Evolutionary conservation across 371 early-diverging fungal genomes (phyloP).

Genomic region (Globomyces sp.): DNA sequence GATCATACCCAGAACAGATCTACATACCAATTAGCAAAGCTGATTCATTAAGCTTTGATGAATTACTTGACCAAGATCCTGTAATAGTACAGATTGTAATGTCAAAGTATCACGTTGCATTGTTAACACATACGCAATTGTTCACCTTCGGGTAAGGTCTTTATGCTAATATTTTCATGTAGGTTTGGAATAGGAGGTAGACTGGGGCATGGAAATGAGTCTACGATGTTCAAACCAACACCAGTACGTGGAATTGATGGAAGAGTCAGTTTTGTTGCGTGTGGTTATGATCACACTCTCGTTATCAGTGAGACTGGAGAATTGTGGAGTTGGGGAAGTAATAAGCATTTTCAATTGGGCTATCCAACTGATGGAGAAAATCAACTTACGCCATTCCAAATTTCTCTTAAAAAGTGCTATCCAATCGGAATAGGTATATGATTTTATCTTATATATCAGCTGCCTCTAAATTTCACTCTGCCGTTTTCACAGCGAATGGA

Average conservation of each 20-base stretch:
- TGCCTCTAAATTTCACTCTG: constrained; percentile 70
- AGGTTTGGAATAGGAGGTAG: constrained; percentile 69
- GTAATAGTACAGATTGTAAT: constrained; percentile 48
- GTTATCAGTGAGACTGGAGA: constrained; percentile 52
- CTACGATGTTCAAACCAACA: constrained; percentile 53
- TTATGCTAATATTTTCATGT: background rate
- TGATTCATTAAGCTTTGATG: constrained; percentile 21
- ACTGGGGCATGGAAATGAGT: constrained; percentile 61
- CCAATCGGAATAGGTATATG: constrained; percentile 21
- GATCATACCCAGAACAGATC: constrained; percentile 64
- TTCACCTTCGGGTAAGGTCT: constrained; percentile 54
- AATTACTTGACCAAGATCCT: constrained; percentile 24
- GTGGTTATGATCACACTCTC: constrained; percentile 74
- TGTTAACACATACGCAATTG: constrained; percentile 57
- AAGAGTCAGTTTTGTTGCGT: constrained; percentile 49
- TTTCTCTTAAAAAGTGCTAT: constrained; percentile 55
- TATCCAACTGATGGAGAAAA: constrained; percentile 11
- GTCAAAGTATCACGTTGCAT: constrained; percentile 70
- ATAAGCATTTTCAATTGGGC: constrained; percentile 70
- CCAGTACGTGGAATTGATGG: constrained; percentile 54
- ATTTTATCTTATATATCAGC: constrained; percentile 52
- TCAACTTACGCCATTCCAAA: constrained; percentile 57
- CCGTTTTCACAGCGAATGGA: constrained; percentile 52
- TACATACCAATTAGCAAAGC: constrained; percentile 38
- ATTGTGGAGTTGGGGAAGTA: constrained; percentile 62